Base-by-base conservation (phyloP, 371 early-diverging fungal species). In the Mucor sp. region DNA sequence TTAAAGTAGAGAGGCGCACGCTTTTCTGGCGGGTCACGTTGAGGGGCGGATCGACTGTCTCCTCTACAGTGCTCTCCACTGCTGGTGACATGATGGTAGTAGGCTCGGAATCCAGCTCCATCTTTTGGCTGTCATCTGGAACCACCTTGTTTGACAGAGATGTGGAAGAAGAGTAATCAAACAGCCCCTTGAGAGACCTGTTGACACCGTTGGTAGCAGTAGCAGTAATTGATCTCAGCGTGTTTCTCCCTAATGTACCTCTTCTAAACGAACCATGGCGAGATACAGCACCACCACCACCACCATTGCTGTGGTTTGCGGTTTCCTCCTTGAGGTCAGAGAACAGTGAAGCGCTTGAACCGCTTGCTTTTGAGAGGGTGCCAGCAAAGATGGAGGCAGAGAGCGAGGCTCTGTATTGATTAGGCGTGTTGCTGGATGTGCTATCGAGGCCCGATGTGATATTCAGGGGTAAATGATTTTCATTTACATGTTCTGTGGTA, bases 111-210 rank as follows among this genome's bases (percentile, higher is more conserved):
- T 62, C 48, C 7, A 72, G 27, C 44, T 72, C 73, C 67, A 67
- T 72, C 27, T 75, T 72, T 63, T 65, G 70, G 44, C 76, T 75
- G 27, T 70, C 70, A 43, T 65, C 66, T 5, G 66, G 62, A 9
- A 48, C 28, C 4, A 65, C 50, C 25, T 65, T 68, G 27, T 63
- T 68, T 21, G 68, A 59, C 37, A 44, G 37, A 9, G 70, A 32
- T 7, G 28, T 43, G 14, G 63, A 47, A 23, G 73, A 68, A 48
- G 67, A 58, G 25, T 59, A 44, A 30, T 72, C 72, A 56, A 72
- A 72, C 0, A 72, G 37, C 0, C 66, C 68, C 44, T 68, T 68
- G 6, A 72, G 19, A 0, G 69, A 68, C 19, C 63, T 27, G 58
- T 72, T 68, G 6, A 72, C 62, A 59, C 63, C 63, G 17, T 65